Base-by-base conservation (phyloP, 768 basidiomycete species). In the Suillus variegatus region DNA sequence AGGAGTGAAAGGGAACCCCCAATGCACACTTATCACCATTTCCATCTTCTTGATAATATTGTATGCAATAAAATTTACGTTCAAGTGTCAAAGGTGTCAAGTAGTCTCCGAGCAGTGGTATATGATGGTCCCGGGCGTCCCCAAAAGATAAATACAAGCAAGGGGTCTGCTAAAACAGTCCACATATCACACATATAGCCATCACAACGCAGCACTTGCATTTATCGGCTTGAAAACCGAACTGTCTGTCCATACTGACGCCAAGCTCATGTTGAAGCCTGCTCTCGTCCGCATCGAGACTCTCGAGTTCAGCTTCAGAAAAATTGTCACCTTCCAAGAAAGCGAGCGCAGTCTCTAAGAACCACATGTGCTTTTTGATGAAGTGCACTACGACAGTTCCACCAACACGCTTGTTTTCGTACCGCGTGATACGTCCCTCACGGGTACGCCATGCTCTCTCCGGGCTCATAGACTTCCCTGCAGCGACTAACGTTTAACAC, bases 311-410 rank as follows among this genome's bases (percentile, higher is more conserved):
- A 35, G 67, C 69, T 64, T 90, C 88, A 12, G 87, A 88, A 64
- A 85, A 79, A 65, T 94, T 90, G 38, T 89, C 86, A n/a, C 88
- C 86, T 62, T 92, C 93, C 36, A 98, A 81, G 32, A 99, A 81
- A 20, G 94, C 95, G 13, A 95, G 79, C 13, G 94, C 93, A 6
- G 96, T 93, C 80, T 99, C 97, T 69, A 95, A 77, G 79, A 92
- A 98, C 97, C 97, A 99, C 80, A 93, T 91, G 68, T 93, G 88
- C 76, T 94, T 91, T 88, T 98, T 99, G 83, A 99, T 91, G 75
- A 94, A 98, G 79, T 99, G 97, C 61, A 99, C 95, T 25, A 95
- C 92, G 55, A 96, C 85, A 3, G 97, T 99, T 6, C 97, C 97
- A 4, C 97, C 97, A 10, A 94, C 86, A 25, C 91, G 88, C 65